Evolutionary conservation across 2,329 filamentous ascomycete genomes (phyloP), one percentile per base, ranked within the genome.

Genomic region (Taxawa tesnikishii): DNA sequence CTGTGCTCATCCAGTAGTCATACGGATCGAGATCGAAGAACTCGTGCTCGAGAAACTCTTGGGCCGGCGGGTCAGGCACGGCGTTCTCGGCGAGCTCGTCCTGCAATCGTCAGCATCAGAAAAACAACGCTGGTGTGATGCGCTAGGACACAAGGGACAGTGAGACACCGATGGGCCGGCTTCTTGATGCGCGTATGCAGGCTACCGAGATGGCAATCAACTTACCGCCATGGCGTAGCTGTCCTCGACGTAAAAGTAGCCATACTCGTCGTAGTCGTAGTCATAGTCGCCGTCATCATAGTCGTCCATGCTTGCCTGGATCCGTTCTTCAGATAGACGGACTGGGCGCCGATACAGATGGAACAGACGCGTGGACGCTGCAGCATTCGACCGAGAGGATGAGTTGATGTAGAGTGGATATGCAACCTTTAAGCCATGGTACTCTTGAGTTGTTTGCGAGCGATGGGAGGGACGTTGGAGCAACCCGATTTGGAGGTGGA

Each of bases 61-160:
- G n/a, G 44, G 38, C 48, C 43, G 44, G 39, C 50, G 63, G 62
- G 10, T 60, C 62, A 15, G 60, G 47, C 5, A 67, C 49, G 25
- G 58, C 59, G 21, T 58, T 59, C 41, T 67, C 62, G 33, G 62
- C 63, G 10, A 67, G 58, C 38, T 67, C 63, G 39, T 67, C 63
- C 53, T 65, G 11, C 6, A 11, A 15, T 12, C 16, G 28, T 29
- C 8, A 37, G 21, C 23, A 21, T 10, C 14, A 5, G 14, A 28
- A 8, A 14, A 17, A 9, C 4, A 29, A 10, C 12, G 17, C 7
- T 26, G 21, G 7, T 31, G 19, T 18, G 5, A 15, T 16, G 10
- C 18, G 6, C 3, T 9, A 4, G 11, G 21, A 10, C n/a, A n/a
- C n/a, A n/a, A n/a, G n/a, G n/a, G n/a, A n/a, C n/a, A n/a, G n/a